Conservation (phyloP, 2,329 filamentous ascomycete genomes). For the Phyllosticta citrichinensis region DNA sequence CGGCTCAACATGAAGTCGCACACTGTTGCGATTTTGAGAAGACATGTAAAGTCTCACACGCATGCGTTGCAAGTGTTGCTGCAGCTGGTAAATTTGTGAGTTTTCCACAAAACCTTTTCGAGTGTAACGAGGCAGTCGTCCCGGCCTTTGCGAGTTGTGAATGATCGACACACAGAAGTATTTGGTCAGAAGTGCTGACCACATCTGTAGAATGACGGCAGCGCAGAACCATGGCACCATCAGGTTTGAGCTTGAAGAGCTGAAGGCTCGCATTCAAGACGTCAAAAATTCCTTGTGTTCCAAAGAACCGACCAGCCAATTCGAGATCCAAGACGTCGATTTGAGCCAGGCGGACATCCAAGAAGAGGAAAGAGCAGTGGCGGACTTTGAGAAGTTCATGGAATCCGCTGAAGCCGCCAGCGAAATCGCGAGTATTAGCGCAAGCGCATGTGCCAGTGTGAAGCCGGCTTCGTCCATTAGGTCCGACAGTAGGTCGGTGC, state of each 20-base stretch:
- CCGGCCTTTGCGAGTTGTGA: not conserved
- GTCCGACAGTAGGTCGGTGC: not conserved
- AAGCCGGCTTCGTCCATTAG: not conserved
- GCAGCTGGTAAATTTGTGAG: slow-evolving; percentile 3
- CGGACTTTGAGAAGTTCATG: slow-evolving; percentile 3
- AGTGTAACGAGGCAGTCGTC: not conserved
- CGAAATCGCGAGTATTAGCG: not conserved
- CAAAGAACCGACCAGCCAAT: not conserved
- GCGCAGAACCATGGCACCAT: slow-evolving; percentile 5
- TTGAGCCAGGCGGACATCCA: not conserved
- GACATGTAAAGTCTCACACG: slow-evolving; percentile 7
- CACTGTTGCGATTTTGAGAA: slow-evolving; percentile 3
- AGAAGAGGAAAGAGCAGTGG: not conserved
- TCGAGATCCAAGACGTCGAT: not conserved
- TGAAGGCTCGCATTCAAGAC: not conserved
- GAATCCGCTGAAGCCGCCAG: not conserved
- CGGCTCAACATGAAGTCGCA: slow-evolving; percentile 8
- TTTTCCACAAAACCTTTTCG: not conserved
- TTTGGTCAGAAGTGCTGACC: not conserved
- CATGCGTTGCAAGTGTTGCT: slow-evolving; percentile 7
- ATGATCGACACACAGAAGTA: not conserved
- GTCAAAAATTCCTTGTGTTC: slow-evolving; percentile 1
- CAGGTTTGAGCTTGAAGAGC: not conserved
- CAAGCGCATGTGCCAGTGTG: not conserved
- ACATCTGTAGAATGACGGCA: not conserved